phyloP scores from a whole-genome alignment of 1,139 yeast genomes.

The Magnusiomyces fungicola region DNA sequence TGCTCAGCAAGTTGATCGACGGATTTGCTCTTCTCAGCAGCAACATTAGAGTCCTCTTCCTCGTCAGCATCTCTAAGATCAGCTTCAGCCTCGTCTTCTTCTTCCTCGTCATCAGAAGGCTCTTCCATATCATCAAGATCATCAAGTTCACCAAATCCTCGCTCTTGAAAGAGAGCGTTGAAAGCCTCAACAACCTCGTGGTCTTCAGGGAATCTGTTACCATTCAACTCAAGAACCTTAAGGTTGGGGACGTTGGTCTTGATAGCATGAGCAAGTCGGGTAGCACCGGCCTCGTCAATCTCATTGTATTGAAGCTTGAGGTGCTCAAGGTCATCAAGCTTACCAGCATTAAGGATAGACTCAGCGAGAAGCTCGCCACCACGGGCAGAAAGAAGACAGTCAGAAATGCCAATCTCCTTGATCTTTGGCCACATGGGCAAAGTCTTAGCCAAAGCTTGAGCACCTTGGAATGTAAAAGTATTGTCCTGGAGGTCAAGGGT shows the following conservation, averaged over 20 bases:
- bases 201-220: slow-evolving; percentile 84
- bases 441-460: slow-evolving; percentile 58
- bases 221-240: slow-evolving; percentile 71
- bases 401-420: slow-evolving; percentile 77
- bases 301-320: slow-evolving; percentile 87
- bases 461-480: slow-evolving; percentile 83
- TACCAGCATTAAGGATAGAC: slow-evolving; percentile 32
- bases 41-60: slow-evolving; percentile 37
- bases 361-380: slow-evolving; percentile 50
- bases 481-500: slow-evolving; percentile 89
- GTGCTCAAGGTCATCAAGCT: slow-evolving; percentile 38
- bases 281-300: slow-evolving; percentile 59
- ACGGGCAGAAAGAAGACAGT: slow-evolving; percentile 71
- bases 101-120: slow-evolving; percentile 77
- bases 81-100: slow-evolving; percentile 45
- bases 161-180: slow-evolving; percentile 54
- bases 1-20: slow-evolving; percentile 58
- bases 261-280: slow-evolving; percentile 47
- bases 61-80: slow-evolving; percentile 31
- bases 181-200: slow-evolving; percentile 50
- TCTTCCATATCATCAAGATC: slow-evolving; percentile 94
- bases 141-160: slow-evolving; percentile 77
- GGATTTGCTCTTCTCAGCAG: slow-evolving; percentile 34
- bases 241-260: slow-evolving; percentile 52
- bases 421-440: slow-evolving; percentile 51